phyloP scores from a whole-genome alignment of 2,329 filamentous ascomycete genomes.

The Karstenula rhodostoma region DNA sequence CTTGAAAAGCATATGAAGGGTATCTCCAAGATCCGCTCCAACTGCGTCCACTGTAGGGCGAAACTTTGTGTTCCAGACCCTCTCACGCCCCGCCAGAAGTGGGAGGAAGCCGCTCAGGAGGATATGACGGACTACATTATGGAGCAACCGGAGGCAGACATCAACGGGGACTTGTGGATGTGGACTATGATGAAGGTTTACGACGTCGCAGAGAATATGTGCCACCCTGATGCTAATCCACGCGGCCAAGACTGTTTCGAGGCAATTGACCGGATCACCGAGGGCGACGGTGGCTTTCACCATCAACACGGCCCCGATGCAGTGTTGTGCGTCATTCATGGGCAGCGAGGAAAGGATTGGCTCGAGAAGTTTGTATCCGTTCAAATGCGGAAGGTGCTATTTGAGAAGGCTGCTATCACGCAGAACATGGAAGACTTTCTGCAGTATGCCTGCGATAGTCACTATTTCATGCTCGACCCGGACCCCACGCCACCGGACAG shows the following conservation, averaged over 20 bases:
- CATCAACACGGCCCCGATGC: background rate
- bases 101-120: background rate
- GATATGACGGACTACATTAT: background rate
- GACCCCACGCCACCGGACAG: too few species aligned
- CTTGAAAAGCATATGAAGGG: background rate
- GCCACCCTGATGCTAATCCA: background rate
- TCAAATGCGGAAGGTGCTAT: background rate
- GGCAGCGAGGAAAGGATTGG: background rate
- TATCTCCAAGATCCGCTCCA: background rate
- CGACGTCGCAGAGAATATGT: background rate
- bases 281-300: background rate
- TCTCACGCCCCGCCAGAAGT: background rate
- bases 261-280: background rate
- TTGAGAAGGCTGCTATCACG: background rate
- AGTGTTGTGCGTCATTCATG: background rate
- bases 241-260: background rate
- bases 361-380: background rate
- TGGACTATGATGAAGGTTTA: background rate
- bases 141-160: background rate
- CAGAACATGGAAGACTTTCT: background rate
- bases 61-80: background rate
- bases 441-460: background rate
- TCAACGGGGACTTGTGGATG: background rate
- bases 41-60: background rate
- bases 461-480: background rate